A percentile compares a stretch with the other conserved stretches of the same genome.
Evolutionary conservation across 208 protist species (phyloP).

Genomic region (Borovskyia barvae): DNA sequence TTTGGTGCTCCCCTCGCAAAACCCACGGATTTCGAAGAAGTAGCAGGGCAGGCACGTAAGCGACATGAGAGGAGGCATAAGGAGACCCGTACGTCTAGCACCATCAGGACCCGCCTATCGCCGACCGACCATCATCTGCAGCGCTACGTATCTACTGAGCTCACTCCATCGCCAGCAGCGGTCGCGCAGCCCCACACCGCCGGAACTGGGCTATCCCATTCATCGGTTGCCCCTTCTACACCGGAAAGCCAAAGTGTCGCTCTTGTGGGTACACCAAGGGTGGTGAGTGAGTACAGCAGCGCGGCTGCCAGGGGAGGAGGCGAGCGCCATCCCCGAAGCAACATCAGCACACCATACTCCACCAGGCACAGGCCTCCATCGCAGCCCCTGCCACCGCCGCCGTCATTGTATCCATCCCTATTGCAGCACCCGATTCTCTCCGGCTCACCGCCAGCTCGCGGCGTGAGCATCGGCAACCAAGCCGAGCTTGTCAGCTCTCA

Average conservation of each 20-base stretch:
- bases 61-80: not conserved
- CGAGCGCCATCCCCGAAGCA: not conserved
- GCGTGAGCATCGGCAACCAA: not conserved
- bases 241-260: not conserved
- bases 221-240: not conserved
- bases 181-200: too few species aligned
- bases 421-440: conserved; percentile 12
- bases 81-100: too few species aligned
- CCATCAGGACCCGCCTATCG: too few species aligned
- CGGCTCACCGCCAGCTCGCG: not conserved
- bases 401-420: not conserved
- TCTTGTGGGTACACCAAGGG: too few species aligned
- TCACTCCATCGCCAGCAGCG: not conserved
- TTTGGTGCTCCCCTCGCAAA: not conserved
- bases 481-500: conserved; percentile 10
- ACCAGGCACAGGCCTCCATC: not conserved
- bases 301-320: not conserved
- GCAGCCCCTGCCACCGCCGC: conserved; percentile 1
- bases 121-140: too few species aligned
- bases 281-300: too few species aligned
- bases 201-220: not conserved
- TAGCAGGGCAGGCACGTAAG: not conserved
- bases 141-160: too few species aligned
- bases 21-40: not conserved
- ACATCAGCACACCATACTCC: too few species aligned